A percentile compares a stretch with the other conserved stretches of the same genome.
phyloP scores from a whole-genome alignment of 768 basidiomycete species.

The Trametes gibbosa region DNA sequence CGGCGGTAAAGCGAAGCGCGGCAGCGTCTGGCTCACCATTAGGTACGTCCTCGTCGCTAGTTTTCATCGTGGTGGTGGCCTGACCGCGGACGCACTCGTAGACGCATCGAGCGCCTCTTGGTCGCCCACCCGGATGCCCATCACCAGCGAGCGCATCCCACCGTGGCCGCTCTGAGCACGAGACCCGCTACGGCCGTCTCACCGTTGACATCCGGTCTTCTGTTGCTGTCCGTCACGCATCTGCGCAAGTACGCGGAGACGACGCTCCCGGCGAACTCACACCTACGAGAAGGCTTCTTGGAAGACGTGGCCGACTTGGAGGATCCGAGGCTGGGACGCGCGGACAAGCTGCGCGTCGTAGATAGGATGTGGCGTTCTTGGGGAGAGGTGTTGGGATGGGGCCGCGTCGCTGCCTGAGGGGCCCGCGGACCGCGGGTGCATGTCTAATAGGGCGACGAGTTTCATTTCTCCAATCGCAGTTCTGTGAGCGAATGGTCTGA shows the following conservation, averaged over 20 bases:
- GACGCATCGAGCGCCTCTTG: constrained; percentile 69
- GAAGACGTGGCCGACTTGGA: constrained; percentile 84
- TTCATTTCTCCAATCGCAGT: no score
- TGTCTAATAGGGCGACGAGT: no score
- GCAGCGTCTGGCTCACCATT: constrained; percentile 68
- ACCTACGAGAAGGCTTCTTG: constrained; percentile 74
- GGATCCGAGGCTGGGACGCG: constrained; percentile 61
- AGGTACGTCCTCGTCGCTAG: constrained; percentile 41
- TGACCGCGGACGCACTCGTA: constrained; percentile 21
- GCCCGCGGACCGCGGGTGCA: background rate
- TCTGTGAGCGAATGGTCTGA: no score
- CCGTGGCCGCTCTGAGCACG: background rate
- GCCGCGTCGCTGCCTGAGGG: constrained; percentile 24
- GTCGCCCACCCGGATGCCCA: constrained; percentile 43
- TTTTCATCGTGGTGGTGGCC: background rate
- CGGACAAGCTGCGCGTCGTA: constrained; percentile 74
- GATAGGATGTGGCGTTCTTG: constrained; percentile 90
- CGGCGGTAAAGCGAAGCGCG: constrained; percentile 54
- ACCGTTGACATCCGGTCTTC: constrained; percentile 66
- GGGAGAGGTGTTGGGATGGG: constrained; percentile 70
- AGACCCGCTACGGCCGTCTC: constrained; percentile 34
- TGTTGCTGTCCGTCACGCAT: constrained; percentile 67
- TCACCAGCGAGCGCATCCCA: constrained; percentile 17
- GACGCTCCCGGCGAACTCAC: constrained; percentile 54
- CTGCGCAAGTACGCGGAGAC: constrained; percentile 63